Evolutionary conservation across 345 rosid species (phyloP), one percentile per base, ranked within the genome.

Genomic region (Excoecaria agallocha): DNA sequence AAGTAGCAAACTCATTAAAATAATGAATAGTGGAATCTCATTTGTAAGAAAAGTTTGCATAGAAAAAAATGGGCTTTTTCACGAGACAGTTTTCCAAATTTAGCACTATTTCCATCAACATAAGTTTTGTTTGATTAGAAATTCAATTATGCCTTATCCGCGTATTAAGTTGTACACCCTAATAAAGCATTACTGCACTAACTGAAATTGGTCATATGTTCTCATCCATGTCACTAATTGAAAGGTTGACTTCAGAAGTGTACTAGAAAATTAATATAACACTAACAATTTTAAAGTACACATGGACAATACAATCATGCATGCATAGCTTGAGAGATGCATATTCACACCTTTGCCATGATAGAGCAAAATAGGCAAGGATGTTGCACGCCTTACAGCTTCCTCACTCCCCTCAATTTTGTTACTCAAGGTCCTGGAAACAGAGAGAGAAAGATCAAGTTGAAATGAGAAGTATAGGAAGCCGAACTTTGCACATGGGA

Each of bases 401-500:
- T 84, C 91, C 24, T 83, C 82, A 19, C 78, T 83, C 76, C 81
- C 88, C 78, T 68, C 85, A 60, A 92, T 12, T 88, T 86, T 88
- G 81, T 76, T 83, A 70, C 66, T 82, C 81, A 92, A n/a, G 60
- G 85, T 88, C 89, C 99, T 95, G 82, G 24, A 51, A 58, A 58
- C 66, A 52, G 63, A 52, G 57, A 38, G 66, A 76, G 56, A 48
- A 60, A 25, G 16, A 63, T 60, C 43, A 66, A 54, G 37, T 67
- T 79, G 58, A 56, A 56, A 63, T 66, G 39, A 72, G 20, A 48
- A 52, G 71, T 7, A 11, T 37, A 12, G 60, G 60, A 63, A 72
- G 46, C 22, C 91, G 54, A 71, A 95, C 99, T 85, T 95, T 76
- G 94, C 77, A 78, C 97, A 91, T 46, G 99, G 99, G 78, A 95